These are phyloP conservation scores for Peronospora destructor DNA, from an alignment of 352 stramenopile species.

Conservation along the genomic window DNA sequence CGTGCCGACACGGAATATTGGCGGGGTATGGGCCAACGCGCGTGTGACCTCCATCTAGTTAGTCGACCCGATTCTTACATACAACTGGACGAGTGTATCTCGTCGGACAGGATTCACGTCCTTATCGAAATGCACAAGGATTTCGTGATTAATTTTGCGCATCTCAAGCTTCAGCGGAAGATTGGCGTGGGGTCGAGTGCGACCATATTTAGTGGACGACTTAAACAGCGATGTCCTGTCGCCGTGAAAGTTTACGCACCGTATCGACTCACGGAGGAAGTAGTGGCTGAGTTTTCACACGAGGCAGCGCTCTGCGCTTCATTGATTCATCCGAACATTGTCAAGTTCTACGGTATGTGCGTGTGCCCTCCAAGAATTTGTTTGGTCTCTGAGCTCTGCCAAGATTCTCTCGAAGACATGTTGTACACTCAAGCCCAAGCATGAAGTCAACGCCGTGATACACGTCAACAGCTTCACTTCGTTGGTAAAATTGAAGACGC, in stretches of 20 bases:
- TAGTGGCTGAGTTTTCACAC: slow-evolving; percentile 49
- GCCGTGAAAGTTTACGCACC: slow-evolving; percentile 67
- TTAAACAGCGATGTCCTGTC: slow-evolving; percentile 29
- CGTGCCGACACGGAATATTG: slow-evolving; percentile 48
- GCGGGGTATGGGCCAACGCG: slow-evolving; percentile 34
- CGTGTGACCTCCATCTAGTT: slow-evolving; percentile 27
- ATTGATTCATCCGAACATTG: slow-evolving; percentile 54
- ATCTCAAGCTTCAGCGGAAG: slow-evolving; percentile 39
- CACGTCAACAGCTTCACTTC: slow-evolving; percentile 11
- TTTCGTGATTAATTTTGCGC: slow-evolving; percentile 62
- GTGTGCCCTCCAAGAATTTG: slow-evolving; percentile 61
- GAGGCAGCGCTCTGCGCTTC: slow-evolving; percentile 49
- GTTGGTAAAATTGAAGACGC: slow-evolving; percentile 3
- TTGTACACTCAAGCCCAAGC: slow-evolving; percentile 17
- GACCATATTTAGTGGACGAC: slow-evolving; percentile 40
- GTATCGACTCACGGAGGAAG: slow-evolving; percentile 40
- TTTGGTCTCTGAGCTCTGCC: slow-evolving; percentile 52
- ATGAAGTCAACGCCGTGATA: slow-evolving; percentile 2
- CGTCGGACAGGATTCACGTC: slow-evolving; percentile 38
- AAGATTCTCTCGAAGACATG: slow-evolving; percentile 43
- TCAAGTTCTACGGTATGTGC: slow-evolving; percentile 57
- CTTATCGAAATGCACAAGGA: slow-evolving; percentile 67
- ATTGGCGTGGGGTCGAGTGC: slow-evolving; percentile 47
- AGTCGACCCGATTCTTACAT: slow-evolving; percentile 5
- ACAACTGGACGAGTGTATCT: slow-evolving; percentile 34